Base-by-base conservation (phyloP, 345 rosid genomes). In the Lumnitzera littorea region DNA sequence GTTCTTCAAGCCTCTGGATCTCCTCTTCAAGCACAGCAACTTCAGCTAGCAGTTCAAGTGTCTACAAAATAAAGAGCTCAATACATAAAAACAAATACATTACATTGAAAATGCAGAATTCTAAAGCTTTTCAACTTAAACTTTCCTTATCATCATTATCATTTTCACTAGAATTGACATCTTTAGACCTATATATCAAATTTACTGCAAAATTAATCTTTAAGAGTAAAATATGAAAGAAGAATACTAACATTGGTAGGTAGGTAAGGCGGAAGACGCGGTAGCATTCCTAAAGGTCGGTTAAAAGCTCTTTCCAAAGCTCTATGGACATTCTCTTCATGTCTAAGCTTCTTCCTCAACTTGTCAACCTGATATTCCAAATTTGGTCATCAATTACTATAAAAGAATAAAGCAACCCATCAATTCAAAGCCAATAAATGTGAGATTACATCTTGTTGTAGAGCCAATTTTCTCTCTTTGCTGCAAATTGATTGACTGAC, bases 21-120 rank as follows among this genome's bases (percentile, higher is more conserved):
- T 92, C 98, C 77, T 92, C 98, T 68, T 92, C 98, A 66, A 89
- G 43, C 47, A 92, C 95, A 51, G 98, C 98, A 50, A 92, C 97
- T 77, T 92, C 98, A 11, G 97, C 98, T 24, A 92, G 82, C 64
- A 92, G 88, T 81, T 87, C 88, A 67, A 84, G 72, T 9, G 84
- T 81, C 97, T 92, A 70, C 76, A 72, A 62, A 57, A 68, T 48
- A 43, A 58, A 61, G 50, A 60, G 53, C 71, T 61, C 67, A 60
- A 54, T 50, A 48, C 48, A 55, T 25, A 13, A 25, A 14, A 23
- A 23, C 58, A 12, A 52, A 52, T 11, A 17, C 55, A 50, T 50
- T 14, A 0, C 20, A 11, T 14, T 13, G 52, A 25, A 53, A 31
- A 15, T 53, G 29, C 58, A 29, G 11, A 55, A 29, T 27, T 27